phyloP scores from a whole-genome alignment of 2,329 filamentous ascomycete genomes.

The Cytospora piceicola region DNA sequence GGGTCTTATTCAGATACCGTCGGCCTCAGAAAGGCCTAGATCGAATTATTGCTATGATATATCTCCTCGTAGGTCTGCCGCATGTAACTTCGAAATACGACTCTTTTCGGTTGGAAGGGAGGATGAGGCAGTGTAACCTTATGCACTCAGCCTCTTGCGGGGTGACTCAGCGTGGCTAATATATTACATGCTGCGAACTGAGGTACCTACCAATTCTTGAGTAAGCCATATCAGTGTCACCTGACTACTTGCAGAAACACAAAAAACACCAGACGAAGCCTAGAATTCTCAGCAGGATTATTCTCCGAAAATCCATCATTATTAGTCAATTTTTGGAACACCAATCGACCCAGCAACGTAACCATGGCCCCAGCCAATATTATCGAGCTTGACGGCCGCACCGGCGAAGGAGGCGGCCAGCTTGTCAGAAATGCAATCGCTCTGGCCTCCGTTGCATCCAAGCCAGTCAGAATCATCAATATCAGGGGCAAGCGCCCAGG shows the following conservation, averaged over 20 bases:
- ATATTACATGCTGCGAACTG: no score
- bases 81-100: no score
- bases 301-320: not conserved
- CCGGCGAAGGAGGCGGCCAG: slow-evolving; percentile 66
- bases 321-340: no score
- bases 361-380: slow-evolving; percentile 35
- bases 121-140: not conserved
- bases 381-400: slow-evolving; percentile 58
- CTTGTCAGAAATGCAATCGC: slow-evolving; percentile 60
- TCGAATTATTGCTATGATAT: no score
- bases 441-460: slow-evolving; percentile 59
- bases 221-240: no score
- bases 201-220: no score
- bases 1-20: no score
- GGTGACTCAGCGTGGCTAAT: not conserved
- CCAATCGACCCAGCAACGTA: not conserved
- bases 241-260: no score
- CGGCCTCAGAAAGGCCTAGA: no score
- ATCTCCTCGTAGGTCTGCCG: no score
- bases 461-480: slow-evolving; percentile 56
- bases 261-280: no score
- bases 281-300: not conserved
- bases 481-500: slow-evolving; percentile 58
- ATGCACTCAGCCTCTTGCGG: not conserved
- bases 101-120: not conserved